Evolutionary conservation across 768 basidiomycete genomes (phyloP).

Genomic region (Tylopilus plumbeoviolaceoides): DNA sequence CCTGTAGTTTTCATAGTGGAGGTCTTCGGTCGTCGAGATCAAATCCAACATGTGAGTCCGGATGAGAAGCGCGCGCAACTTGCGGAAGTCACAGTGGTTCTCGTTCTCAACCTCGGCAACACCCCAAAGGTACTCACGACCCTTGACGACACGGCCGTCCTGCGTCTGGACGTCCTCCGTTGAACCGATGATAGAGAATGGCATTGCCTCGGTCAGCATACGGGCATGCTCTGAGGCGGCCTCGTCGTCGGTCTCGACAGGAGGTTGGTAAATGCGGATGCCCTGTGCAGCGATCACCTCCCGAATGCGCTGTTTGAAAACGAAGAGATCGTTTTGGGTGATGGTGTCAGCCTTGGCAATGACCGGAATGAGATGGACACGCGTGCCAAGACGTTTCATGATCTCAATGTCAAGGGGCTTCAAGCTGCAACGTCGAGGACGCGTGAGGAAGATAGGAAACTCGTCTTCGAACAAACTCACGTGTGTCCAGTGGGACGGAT

Average conservation of each 20-base stretch:
- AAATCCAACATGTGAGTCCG: conserved; percentile 98
- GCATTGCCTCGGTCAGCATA: conserved; percentile 84
- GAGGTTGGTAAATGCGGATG: conserved; percentile 93
- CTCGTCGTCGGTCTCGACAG: conserved; percentile 85
- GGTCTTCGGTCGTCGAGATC: conserved; percentile 92
- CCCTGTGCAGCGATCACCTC: conserved; percentile 88
- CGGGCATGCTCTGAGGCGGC: conserved; percentile 85
- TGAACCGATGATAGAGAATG: conserved; percentile 97
- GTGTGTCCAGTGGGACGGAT: conserved; percentile 95
- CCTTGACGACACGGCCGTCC: conserved; percentile 93
- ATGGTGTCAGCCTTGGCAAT: conserved; percentile 97
- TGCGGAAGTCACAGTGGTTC: conserved; percentile 98
- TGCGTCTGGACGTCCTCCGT: conserved; percentile 90
- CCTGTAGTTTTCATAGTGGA: conserved; percentile 97
- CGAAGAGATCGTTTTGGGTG: conserved; percentile 85
- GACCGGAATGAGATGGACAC: conserved; percentile 97
- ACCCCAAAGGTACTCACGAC: conserved; percentile 98
- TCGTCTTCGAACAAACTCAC: conserved; percentile 44
- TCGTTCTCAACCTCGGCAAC: conserved; percentile 99
- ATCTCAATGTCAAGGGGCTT: conserved; percentile 99
- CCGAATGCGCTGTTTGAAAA: conserved; percentile 93
- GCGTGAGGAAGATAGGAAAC: not conserved
- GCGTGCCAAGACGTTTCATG: conserved; percentile 98
- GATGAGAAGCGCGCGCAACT: conserved; percentile 90
- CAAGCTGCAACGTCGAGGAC: conserved; percentile 39